These are phyloP conservation scores for Rosa rugosa DNA, from an alignment of 306 rosid genomes.

Conservation along the genomic window DNA sequence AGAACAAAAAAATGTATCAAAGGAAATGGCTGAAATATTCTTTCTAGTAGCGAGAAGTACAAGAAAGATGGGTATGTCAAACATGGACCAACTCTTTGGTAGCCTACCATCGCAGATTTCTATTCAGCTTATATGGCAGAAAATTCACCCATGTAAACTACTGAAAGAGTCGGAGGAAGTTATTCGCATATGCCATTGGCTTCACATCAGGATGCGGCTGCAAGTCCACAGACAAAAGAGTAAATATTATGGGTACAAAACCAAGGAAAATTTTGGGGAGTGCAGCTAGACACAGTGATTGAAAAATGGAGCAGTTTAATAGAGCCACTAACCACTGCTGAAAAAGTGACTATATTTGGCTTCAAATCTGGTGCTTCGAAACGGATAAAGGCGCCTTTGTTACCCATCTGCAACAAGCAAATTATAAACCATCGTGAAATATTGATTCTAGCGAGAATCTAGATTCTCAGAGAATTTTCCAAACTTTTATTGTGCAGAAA, in stretches of 20 bases:
- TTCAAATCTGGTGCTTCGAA: conserved; percentile 87
- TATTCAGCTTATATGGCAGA: conserved; percentile 27
- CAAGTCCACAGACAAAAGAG: conserved; percentile 29
- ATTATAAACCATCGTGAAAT: conserved; percentile 13
- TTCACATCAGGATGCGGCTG: conserved; percentile 97
- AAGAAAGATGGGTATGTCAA: neutral
- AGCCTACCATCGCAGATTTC: conserved; percentile 26
- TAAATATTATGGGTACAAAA: neutral
- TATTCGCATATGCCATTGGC: conserved; percentile 99
- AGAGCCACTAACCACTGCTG: conserved; percentile 81
- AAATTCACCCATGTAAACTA: conserved; percentile 29
- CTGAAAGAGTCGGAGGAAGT: conserved; percentile 84
- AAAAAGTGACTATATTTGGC: conserved; percentile 82
- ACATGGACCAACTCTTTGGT: neutral
- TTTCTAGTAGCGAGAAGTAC: neutral
- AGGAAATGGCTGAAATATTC: conserved; percentile 3
- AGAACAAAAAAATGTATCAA: neutral
- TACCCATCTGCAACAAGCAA: conserved; percentile 82
- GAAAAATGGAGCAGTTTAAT: neutral
- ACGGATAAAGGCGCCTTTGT: conserved; percentile 98
- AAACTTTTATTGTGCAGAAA: neutral
- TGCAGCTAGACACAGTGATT: neutral
- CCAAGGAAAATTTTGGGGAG: neutral
- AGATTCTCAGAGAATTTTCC: neutral
- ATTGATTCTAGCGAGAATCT: neutral